phyloP scores from a whole-genome alignment of 164 flowering plant species.

The Macadamia integrifolia region DNA sequence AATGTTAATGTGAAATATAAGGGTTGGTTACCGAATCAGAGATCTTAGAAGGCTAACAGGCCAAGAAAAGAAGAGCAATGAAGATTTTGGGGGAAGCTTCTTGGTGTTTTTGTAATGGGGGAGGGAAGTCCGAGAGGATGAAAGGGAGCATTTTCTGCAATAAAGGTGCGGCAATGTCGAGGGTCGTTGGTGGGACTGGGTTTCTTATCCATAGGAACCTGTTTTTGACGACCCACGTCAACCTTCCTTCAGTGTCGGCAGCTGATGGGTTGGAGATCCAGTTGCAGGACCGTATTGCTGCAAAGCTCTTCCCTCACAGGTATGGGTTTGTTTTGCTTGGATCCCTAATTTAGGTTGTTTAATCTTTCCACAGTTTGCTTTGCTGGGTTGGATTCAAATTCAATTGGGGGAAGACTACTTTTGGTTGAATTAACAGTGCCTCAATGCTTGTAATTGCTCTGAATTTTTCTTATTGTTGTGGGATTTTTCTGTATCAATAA shows the following conservation, averaged over 20 bases:
- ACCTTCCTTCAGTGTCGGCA: slow-evolving; percentile 67
- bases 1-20: background rate
- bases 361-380: too few relatives aligned
- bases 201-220: slow-evolving; percentile 78
- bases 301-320: slow-evolving; percentile 87
- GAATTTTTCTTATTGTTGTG: background rate
- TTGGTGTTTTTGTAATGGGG: slow-evolving; percentile 95
- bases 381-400: too few relatives aligned
- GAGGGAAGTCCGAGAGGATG: slow-evolving; percentile 77
- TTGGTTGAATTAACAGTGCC: background rate
- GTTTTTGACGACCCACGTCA: slow-evolving; percentile 75
- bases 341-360: background rate
- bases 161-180: slow-evolving; percentile 65
- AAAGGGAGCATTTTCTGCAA: slow-evolving; percentile 65
- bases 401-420: background rate
- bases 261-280: slow-evolving; percentile 81
- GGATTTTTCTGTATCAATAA: background rate
- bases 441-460: background rate
- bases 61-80: slow-evolving; percentile 27
- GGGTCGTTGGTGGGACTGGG: slow-evolving; percentile 48
- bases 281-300: slow-evolving; percentile 57
- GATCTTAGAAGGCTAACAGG: background rate
- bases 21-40: slow-evolving; percentile 7
- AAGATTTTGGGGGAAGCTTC: slow-evolving; percentile 39
- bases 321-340: slow-evolving; percentile 7